A percentile compares a stretch with the other conserved stretches of the same genome.
Evolutionary conservation across 345 rosid genomes (phyloP).

Genomic region (Gossypium stocksii): DNA sequence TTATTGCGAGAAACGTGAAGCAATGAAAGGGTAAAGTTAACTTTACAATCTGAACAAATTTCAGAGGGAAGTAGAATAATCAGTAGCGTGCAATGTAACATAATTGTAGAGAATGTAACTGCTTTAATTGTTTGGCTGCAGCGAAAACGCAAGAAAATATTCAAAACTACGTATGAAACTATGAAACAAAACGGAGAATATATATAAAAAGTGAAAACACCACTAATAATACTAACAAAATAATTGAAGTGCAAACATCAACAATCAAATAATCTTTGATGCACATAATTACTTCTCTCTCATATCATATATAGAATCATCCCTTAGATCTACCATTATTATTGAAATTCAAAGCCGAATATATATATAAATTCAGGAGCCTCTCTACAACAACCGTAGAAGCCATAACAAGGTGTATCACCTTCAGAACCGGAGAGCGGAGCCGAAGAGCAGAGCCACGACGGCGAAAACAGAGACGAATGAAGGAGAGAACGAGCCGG

Average conservation of each 20-base stretch:
- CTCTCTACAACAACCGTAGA: not conserved
- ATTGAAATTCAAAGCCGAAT: not conserved
- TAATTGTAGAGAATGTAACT: no score
- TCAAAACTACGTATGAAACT: no score
- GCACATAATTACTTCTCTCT: not conserved
- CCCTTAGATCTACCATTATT: not conserved
- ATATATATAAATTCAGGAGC: not conserved
- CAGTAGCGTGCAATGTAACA: no score
- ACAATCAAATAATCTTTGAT: not conserved
- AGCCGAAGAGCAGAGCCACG: not conserved
- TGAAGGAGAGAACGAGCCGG: constrained; percentile 2
- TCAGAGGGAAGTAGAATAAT: no score
- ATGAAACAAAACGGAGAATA: no score
- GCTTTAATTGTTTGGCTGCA: no score
- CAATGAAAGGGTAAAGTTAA: no score
- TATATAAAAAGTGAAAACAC: no score
- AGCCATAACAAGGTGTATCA: not conserved
- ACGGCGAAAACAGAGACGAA: not conserved
- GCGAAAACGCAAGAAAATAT: no score
- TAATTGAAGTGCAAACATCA: not conserved
- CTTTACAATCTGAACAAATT: no score
- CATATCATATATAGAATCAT: not conserved
- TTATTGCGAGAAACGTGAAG: no score
- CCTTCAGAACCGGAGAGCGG: constrained; percentile 11
- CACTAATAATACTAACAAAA: not conserved